Base-by-base conservation (phyloP, 2,329 filamentous ascomycete species). In the Paecilomyces niveus region DNA sequence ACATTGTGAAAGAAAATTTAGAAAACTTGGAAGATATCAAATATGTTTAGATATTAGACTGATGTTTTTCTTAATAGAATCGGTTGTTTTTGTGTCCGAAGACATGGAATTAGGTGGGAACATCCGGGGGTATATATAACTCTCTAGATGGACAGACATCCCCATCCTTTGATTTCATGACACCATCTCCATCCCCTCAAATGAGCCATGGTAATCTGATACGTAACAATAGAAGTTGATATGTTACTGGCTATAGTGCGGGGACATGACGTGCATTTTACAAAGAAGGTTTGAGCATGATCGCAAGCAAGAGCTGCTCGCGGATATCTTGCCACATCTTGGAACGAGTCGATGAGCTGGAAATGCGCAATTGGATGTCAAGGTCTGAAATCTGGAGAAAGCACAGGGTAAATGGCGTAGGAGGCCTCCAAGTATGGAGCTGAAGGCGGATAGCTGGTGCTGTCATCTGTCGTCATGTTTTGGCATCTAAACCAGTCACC, bases 1-100 rank as follows among this genome's bases (percentile, higher is more conserved):
- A 77, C 79, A 81, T 82, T 60, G 58, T 72, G 72, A 57, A 18
- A 50, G 39, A 18, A 9, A 53, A n/a, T 54, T 15, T 33, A 45
- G 7, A 21, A 31, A 31, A 35, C n/a, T 22, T 53, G 31, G n/a
- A 24, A 45, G n/a, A n/a, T 54, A n/a, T 39, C 35, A 45, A 45
- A 18, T 45, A 18, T 45, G 4, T 18, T 45, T 45, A 18, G 6
- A 3, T 21, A 7, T 45, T 9, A 21, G 18, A 9, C 15, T 45
- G n/a, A 6, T 45, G 39, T 45, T 21, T 22, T 45, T 45, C 13
- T 8, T 5, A 29, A 29, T 29, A 29, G 3, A 29, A 29, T 29
- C 26, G 26, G 26, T 29, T 29, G 26, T 18, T 45, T 45, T 13
- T 15, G 13, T 39, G 26, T 45, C n/a, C 15, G 39, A 57, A 21